Evolutionary conservation across 1,284 basidiomycete genomes (phyloP), one percentile per base, ranked within the genome.

Genomic region (Gymnopus androsaceus): DNA sequence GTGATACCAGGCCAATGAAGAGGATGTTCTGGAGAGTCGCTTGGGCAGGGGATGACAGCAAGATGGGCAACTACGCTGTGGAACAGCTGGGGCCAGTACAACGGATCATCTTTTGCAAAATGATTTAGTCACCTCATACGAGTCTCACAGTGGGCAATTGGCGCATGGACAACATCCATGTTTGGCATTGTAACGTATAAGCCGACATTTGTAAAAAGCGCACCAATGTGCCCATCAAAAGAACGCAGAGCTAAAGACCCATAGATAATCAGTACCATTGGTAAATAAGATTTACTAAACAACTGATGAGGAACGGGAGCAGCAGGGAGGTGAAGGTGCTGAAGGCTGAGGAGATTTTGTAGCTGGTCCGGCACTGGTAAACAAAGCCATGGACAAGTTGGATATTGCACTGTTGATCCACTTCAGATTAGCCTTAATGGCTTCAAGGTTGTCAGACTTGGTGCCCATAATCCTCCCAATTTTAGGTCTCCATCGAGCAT

Each of bases 21-120:
- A 3, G 28, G 48, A 38, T 51, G 48, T 5, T 31, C 19, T n/a
- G 48, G 37, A 4, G 8, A 12, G 21, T 25, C n/a, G 6, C 30
- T 37, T 1, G 42, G 42, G 12, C 36, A 6, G 3, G 45, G 50
- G n/a, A 54, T 54, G 14, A 56, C 30, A 27, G 49, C 42, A 19
- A 59, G 50, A 54, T 59, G 58, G 11, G 17, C 42, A 14, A 54
- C 30, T 3, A n/a, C 3, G 23, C 7, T 12, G 38, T 56, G 23
- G 36, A 48, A 59, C 4, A 41, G 49, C 28, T 59, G 58, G 8
- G 55, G 58, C 28, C 34, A 48, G 46, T 34, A 50, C 9, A 38
- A 27, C 2, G 56, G 52, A 38, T 58, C 56, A 17, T 58, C 51
- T 14, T 36, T 23, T 9, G 36, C 51, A 14, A 54, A 58, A 31